phyloP scores from a whole-genome alignment of 768 basidiomycete genomes.

The Tricholoma sp. region DNA sequence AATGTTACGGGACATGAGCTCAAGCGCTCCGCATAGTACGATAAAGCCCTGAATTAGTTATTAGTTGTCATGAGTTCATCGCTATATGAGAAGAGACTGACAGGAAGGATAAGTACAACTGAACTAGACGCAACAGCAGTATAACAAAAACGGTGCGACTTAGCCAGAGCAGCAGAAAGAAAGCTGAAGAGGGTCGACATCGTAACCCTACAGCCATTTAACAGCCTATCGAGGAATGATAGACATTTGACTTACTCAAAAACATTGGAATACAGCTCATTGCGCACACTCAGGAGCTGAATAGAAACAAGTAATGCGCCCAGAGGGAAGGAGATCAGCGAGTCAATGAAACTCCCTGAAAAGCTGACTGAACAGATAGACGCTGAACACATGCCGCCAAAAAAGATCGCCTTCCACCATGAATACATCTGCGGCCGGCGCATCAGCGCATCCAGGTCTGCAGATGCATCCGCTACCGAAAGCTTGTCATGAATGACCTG shows the following conservation, averaged over 20 bases:
- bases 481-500: conserved; percentile 82
- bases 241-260: conserved; percentile 50
- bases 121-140: conserved; percentile 74
- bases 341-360: conserved; percentile 74
- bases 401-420: conserved; percentile 55
- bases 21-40: conserved; percentile 68
- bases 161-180: conserved; percentile 67
- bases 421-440: conserved; percentile 54
- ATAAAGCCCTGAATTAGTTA: conserved; percentile 45
- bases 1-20: conserved; percentile 76
- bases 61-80: conserved; percentile 18
- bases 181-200: conserved; percentile 79
- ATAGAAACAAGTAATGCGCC: conserved; percentile 70
- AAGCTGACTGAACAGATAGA: conserved; percentile 73
- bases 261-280: conserved; percentile 76
- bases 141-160: conserved; percentile 70
- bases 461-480: conserved; percentile 68
- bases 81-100: conserved; percentile 23
- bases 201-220: conserved; percentile 49
- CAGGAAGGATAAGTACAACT: conserved; percentile 77
- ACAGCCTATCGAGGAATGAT: not conserved
- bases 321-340: conserved; percentile 65
- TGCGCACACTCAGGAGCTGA: conserved; percentile 66
- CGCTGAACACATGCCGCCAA: conserved; percentile 75
- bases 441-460: conserved; percentile 72